Evolutionary conservation across 257 asterid species (phyloP), one percentile per base, ranked within the genome.

Genomic region (Jacaranda mimosifolia): DNA sequence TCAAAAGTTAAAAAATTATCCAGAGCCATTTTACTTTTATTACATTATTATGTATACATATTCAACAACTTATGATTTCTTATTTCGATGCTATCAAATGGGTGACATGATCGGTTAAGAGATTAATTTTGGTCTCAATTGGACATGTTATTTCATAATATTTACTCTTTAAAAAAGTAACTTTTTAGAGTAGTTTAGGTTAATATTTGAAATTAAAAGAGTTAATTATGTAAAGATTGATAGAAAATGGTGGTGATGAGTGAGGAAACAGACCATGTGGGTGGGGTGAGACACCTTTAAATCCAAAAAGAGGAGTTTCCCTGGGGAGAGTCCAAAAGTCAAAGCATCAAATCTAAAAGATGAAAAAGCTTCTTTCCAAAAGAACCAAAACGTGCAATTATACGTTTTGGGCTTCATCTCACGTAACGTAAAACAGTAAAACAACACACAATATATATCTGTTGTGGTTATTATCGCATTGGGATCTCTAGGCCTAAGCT

Each of bases 241-340:
- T 66, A 79, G 67, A 3, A 35, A 46, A 21, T 46, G 45, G 77
- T 68, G 60, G 79, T 52, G 83, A 89, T 68, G 84, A 77, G 87
- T 76, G 88, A 49, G 52, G 85, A 87, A 88, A 89, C 97, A 90
- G 70, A 79, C 68, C 97, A 90, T 86, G 96, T 92, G 96, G 70
- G 90, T 85, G 86, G 96, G 91, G 92, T 76, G 76, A 79, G 77
- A 68, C 68, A 81, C 73, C 92, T 87, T 91, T 87, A 87, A 82
- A 86, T 87, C 90, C 91, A 88, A 89, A 91, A 89, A 86, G 97
- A 91, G 89, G 71, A 85, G 92, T 84, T 84, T 87, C 77, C 77
- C 26, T 60, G 43, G 93, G 60, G 77, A 81, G 81, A 87, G 88
- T 83, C 87, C 90, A 85, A 83, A 86, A 88, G 95, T 84, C 93